Evolutionary conservation across 306 rosid species (phyloP).

Genomic region (Lathyrus aphaca): DNA sequence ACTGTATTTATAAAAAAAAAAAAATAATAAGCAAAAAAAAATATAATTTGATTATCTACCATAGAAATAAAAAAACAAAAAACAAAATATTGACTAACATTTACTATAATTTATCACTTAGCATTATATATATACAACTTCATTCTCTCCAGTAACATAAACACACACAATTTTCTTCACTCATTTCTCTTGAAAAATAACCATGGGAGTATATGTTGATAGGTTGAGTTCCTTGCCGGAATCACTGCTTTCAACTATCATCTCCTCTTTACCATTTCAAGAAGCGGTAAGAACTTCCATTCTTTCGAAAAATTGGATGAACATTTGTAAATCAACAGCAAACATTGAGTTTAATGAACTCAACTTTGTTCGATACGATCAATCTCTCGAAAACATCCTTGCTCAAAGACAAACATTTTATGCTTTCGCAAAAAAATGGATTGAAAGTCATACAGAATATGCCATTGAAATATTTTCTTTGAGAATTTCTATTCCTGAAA

Average conservation of each 20-base stretch:
- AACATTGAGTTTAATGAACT: slow-evolving; percentile 39
- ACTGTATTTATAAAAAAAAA: too few relatives aligned
- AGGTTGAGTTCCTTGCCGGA: neutral
- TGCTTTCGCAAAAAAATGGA: neutral
- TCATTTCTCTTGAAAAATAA: neutral
- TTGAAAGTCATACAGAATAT: neutral
- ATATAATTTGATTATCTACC: too few relatives aligned
- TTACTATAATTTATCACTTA: too few relatives aligned
- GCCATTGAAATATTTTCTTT: slow-evolving; percentile 24
- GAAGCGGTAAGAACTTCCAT: slow-evolving; percentile 31
- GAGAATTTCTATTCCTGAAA: neutral
- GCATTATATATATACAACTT: too few relatives aligned
- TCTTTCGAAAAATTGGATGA: slow-evolving; percentile 21
- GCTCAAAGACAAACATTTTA: slow-evolving; percentile 6
- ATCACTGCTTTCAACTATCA: slow-evolving; percentile 3
- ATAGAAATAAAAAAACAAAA: too few relatives aligned
- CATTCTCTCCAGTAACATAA: too few relatives aligned
- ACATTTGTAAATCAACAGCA: neutral
- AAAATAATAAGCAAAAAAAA: too few relatives aligned
- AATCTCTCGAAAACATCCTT: neutral
- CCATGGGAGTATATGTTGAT: slow-evolving; percentile 16
- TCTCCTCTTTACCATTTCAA: slow-evolving; percentile 35
- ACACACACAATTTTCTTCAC: too few relatives aligned
- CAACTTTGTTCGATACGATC: slow-evolving; percentile 8
- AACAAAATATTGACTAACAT: too few relatives aligned